Base-by-base conservation (phyloP, 2,329 filamentous ascomycete genomes). In the Tolypocladium cylindrosporum region DNA sequence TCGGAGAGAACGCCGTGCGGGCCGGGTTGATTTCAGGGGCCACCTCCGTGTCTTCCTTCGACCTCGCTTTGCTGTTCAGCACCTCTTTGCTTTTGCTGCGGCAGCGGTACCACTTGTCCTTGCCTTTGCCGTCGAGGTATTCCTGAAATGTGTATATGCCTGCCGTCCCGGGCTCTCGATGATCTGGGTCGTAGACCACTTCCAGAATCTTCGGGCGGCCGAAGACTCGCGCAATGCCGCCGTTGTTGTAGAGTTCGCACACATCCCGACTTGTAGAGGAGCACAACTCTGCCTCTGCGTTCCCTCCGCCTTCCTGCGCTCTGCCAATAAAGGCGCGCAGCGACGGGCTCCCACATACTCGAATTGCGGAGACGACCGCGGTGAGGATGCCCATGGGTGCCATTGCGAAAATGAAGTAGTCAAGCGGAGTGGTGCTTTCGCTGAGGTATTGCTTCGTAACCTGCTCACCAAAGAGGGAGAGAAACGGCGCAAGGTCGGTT, bases 341-440 rank as follows among this genome's bases (percentile, higher is more conserved):
- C 1, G 62, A 68, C 0, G 66, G 36, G 1, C 39, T 57, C 1
- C 69, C 73, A 56, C 63, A 74, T 45, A 71, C 62, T 0, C 71
- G 64, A 50, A 73, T 71, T 0, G 62, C 66, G 1, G 67, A 67
- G 0, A 71, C 55, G 1, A 77, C 60, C 0, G 67, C 66, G 0
- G 75, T 77, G 14, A 78, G 58, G 39, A 78, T 72, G 0, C 75
- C 75, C 1, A 76, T 45, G 0, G 72, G 72, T 0, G 62, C 69
- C 61, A 72, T 67, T 1, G 71, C 69, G 8, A 74, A 65, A 4
- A 74, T 67, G 31, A 73, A 60, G 41, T 67, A 62, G 50, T 75
- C 73, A 0, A 67, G 57, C 3, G 57, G 62, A 2, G 61, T 63
- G 0, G 67, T 62, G 0, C 66, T 67, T 52, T 72, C 67, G 60